Evolutionary conservation across 305 asterid species (phyloP), one percentile per base, ranked within the genome.

Genomic region (Ruellia speciosa): DNA sequence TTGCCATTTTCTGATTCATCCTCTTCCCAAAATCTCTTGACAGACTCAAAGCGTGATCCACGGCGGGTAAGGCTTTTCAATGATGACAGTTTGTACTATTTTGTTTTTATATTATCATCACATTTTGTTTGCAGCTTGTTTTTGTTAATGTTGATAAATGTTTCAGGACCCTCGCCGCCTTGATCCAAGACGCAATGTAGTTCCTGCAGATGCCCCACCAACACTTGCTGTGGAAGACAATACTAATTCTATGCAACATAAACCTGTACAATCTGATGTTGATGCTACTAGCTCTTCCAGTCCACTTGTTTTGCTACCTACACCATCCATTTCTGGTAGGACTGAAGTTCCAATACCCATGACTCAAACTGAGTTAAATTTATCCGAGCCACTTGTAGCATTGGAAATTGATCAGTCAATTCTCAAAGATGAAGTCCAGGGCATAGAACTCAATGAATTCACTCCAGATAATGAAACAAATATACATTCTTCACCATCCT

Each of bases 131-230:
- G 39, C 49, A 52, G n/a, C 9, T 37, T 24, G 1, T 64, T 64
- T 66, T 75, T 59, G 57, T 54, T 70, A 52, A 74, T 65, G 63
- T 47, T 52, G 14, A 56, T 41, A 49, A 49, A 55, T 63, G 74
- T 58, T 72, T 53, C 85, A 93, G 99, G 99, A 93, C 78, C 97
- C 97, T 57, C 97, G 99, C n/a, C 99, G 97, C 57, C 96, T 79
- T 72, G 99, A 88, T 72, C 97, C 99, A 10, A 79, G 97, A 70
- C 90, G 95, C 60, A 52, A 53, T 69, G 66, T 71, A 39, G 82
- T 67, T 57, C 72, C 89, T 70, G 77, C 56, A 65, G 90, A 79
- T 70, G 77, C 66, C 65, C 82, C 85, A 54, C 65, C 80, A 47
- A 39, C 71, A 50, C 54, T 77, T 68, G 48, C 56, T 66, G 57